Evolutionary conservation across 192 early-diverging fungal genomes (phyloP), one percentile per base, ranked within the genome.

Genomic region (Spizellomyces sp.): DNA sequence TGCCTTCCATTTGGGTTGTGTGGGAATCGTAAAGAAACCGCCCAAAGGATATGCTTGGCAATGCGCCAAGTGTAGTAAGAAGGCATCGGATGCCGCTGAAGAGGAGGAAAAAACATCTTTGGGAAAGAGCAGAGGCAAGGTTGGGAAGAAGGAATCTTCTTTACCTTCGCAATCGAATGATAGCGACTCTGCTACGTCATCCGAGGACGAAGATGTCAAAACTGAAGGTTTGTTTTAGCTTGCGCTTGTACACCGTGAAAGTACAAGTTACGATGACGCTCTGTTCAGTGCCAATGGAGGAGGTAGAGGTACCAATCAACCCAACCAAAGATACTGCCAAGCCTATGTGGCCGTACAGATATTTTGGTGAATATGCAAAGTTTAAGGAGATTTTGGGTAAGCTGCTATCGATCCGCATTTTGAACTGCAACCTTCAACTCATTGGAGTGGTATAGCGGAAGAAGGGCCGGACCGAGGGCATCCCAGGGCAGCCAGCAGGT

Each of bases 31-130:
- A 0, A 84, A 82, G 62, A 91, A 92, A 71, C 92, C 92, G 0
- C 86, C 88, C 45, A 95, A 94, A 75, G 94, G 93, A 3, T 94
- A 92, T 66, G 91, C 86, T 15, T 96, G 94, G 90, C 88, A 93
- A 73, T 96, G 95, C 62, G 88, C 88, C 5, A 75, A 83, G 0
- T 96, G 95, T 61, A 78, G 81, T 12, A 69, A 69, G 44, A 65
- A 56, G 67, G 68, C 41, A n/a, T 44, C 57, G 36, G 73, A 79
- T 45, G 76, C 68, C 36, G 66, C 67, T 1, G 67, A 77, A 70
- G 79, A 81, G 36, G 69, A 80, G 66, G 71, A 80, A 15, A 71
- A 77, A 3, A 62, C 46, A 19, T 21, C 50, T 54, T 54, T 54
- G 50, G 27, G 27, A 36, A 36, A 36, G 27, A 36, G 27, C 27